Evolutionary conservation across 495 filamentous ascomycete species (phyloP), one percentile per base, ranked within the genome.

Genomic region (Penicillium maclennaniae): DNA sequence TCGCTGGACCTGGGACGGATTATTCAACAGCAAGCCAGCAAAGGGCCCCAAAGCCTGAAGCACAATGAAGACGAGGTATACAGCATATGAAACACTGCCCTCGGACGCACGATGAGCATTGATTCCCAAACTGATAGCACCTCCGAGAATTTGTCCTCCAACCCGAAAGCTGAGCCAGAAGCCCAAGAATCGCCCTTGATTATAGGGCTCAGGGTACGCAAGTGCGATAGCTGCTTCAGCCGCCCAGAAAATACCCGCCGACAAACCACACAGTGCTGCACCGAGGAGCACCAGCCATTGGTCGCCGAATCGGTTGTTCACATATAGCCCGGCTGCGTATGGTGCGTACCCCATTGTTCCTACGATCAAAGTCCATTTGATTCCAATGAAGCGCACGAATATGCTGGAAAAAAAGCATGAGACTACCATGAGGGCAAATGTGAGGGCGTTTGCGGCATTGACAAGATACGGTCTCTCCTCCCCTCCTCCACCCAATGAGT

Each of bases 381-480:
- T 83, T 3, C 83, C 83, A 50, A 87, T 81, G 36, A 76, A 79
- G 28, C 73, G 71, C 7, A 85, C 79, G 7, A 84, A 43, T 0
- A 72, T 67, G 53, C 78, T 78, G 8, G 77, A 71, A 36, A 85
- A 71, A 61, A 76, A 81, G 63, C 81, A 84, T 0, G 79, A 82
- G 0, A 87, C 55, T 0, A 83, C 78, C 83, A 87, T 86, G 1
- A 86, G 74, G n/a, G 78, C 77, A 59, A 87, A 87, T 0, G 81
- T 85, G 5, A 87, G 63, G 0, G 83, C 80, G 61, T 87, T 87
- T n/a, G 82, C 84, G n/a, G 77, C 76, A 59, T 87, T 86, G 49
- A 87, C 80, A 12, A 87, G 75, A 49, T 83, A 79, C 7, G 85
- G 85, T n/a, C 66, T 72, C 49, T 81, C 74, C 27, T 77, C 73